Evolutionary conservation across 441 rosid genomes (phyloP).

Genomic region (Arabidopsis lyrata): DNA sequence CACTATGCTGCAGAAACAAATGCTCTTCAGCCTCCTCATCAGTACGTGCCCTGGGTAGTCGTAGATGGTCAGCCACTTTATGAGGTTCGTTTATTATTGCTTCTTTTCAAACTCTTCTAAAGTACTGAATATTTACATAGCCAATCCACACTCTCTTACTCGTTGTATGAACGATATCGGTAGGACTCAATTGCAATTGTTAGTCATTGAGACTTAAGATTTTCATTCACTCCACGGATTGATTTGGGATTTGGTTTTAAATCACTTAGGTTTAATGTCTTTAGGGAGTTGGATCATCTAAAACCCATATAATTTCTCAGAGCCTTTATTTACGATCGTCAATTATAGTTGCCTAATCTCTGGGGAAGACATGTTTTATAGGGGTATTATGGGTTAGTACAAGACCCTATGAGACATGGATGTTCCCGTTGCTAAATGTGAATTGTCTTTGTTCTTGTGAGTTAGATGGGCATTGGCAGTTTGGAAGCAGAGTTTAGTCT

Average conservation of each 20-base stretch:
- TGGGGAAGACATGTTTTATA: not conserved
- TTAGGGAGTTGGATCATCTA: conserved; percentile 11
- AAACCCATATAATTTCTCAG: not conserved
- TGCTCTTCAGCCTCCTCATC: conserved; percentile 82
- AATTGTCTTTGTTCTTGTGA: not conserved
- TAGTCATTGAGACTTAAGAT: not conserved
- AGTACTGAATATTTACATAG: not conserved
- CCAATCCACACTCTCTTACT: not conserved
- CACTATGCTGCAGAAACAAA: conserved; percentile 82
- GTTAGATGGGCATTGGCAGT: conserved; percentile 11
- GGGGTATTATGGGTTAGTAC: not conserved
- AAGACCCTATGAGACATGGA: not conserved
- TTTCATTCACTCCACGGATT: not conserved
- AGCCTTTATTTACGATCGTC: not conserved
- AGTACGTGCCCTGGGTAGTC: conserved; percentile 94
- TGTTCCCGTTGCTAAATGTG: not conserved
- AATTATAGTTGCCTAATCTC: not conserved
- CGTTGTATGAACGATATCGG: not conserved
- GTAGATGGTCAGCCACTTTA: conserved; percentile 93
- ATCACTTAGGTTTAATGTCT: not conserved
- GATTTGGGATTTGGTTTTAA: not conserved
- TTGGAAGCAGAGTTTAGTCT: not conserved
- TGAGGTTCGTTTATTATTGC: conserved; percentile 59
- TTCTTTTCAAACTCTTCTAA: not conserved
- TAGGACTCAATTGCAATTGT: conserved; percentile 15